phyloP scores from a whole-genome alignment of 1,139 yeast species.

The Candida sanyaensis region DNA sequence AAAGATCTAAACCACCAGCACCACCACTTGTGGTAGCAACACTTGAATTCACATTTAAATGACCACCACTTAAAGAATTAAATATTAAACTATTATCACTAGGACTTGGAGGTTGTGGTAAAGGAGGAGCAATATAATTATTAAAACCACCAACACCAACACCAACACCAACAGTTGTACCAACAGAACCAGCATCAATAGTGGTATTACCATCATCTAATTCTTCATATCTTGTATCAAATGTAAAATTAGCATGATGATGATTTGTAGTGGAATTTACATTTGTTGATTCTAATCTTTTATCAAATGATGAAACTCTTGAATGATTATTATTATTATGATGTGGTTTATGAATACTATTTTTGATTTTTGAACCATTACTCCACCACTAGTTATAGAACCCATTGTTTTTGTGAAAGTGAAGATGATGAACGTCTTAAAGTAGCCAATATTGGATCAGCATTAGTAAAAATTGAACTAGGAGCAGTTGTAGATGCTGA shows the following conservation, averaged over 20 bases:
- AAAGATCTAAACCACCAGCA: slow-evolving; percentile 8
- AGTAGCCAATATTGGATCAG: slow-evolving; percentile 12
- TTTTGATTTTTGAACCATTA: slow-evolving; percentile 22
- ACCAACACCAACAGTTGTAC: neutral
- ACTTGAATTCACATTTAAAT: neutral
- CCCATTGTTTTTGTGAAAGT: slow-evolving; percentile 10
- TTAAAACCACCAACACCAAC: neutral
- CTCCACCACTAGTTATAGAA: slow-evolving; percentile 13
- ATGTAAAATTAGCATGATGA: slow-evolving; percentile 1
- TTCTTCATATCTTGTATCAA: neutral
- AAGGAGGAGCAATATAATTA: slow-evolving; percentile 3
- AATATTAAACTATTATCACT: neutral
- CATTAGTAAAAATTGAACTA: slow-evolving; percentile 14
- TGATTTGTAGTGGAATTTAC: neutral
- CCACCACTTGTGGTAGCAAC: neutral
- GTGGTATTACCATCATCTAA: neutral
- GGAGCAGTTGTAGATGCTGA: slow-evolving; percentile 14
- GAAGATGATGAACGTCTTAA: slow-evolving; percentile 21
- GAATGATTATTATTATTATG: slow-evolving; percentile 9
- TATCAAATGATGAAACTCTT: slow-evolving; percentile 8
- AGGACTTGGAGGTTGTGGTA: slow-evolving; percentile 5
- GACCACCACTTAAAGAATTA: neutral
- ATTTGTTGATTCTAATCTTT: neutral
- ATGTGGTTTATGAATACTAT: slow-evolving; percentile 29
- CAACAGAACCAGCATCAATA: neutral